phyloP scores from a whole-genome alignment of 2,329 filamentous ascomycete species.

The Sporothrix brasiliensis region DNA sequence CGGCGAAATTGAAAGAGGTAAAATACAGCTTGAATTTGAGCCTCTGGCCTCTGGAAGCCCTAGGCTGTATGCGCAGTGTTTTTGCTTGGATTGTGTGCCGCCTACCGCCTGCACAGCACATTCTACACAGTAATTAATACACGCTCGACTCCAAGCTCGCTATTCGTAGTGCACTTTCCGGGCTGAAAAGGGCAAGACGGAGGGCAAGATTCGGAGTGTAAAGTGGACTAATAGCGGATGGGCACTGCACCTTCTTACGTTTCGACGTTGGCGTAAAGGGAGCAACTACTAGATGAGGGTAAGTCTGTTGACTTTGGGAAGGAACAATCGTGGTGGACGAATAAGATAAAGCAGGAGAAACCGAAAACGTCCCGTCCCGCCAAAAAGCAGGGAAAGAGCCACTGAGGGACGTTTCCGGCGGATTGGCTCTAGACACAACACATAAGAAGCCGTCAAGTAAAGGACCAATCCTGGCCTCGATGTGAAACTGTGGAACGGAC shows the following conservation, averaged over 20 bases:
- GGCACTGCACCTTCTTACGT: neutral
- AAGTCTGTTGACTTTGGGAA: neutral
- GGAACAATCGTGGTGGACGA: neutral
- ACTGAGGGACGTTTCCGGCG: neutral
- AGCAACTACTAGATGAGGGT: neutral
- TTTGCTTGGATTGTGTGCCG: neutral
- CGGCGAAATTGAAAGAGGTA: neutral
- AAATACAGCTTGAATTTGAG: neutral
- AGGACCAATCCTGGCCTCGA: neutral
- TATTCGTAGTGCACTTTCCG: slow-evolving; percentile 21
- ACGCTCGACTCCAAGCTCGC: too few species aligned
- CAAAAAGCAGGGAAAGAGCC: neutral
- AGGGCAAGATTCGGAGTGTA: neutral
- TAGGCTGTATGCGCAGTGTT: too few species aligned
- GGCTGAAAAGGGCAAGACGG: slow-evolving; percentile 14
- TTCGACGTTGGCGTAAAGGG: neutral
- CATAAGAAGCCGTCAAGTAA: neutral
- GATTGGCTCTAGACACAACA: too few species aligned
- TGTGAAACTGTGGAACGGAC: neutral
- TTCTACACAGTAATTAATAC: too few species aligned
- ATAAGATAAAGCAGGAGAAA: too few species aligned
- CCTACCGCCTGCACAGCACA: neutral
- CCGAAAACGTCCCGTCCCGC: neutral
- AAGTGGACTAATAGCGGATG: neutral
- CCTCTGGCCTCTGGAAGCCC: too few species aligned